These are phyloP conservation scores for Drechslerella coelobrocha DNA, from an alignment of 2,329 filamentous ascomycete genomes.

Conservation along the genomic window DNA sequence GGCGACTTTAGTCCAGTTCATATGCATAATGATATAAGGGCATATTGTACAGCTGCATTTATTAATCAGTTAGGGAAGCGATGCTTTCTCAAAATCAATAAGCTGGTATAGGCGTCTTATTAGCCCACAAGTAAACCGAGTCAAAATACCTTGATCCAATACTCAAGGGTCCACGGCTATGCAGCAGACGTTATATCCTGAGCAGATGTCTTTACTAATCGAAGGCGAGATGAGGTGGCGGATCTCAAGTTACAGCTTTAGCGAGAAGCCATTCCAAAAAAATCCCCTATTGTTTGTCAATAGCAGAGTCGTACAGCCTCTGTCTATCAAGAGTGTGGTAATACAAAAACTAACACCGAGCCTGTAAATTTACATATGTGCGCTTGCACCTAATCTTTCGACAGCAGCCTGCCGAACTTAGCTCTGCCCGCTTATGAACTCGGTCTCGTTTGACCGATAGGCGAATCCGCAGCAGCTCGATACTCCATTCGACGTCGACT, in stretches of 20 bases:
- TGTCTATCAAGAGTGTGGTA: slow-evolving; percentile 28
- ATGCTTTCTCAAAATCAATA: too few relatives aligned
- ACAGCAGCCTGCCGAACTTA: too few relatives aligned
- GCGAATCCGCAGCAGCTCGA: slow-evolving; percentile 5
- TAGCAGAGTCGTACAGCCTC: slow-evolving; percentile 18
- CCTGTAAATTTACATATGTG: neutral
- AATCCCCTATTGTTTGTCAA: too few relatives aligned
- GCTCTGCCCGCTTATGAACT: neutral
- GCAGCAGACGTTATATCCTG: too few relatives aligned
- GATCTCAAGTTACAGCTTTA: slow-evolving; percentile 24
- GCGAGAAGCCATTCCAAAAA: slow-evolving; percentile 26
- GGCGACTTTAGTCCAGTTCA: neutral
- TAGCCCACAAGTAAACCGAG: neutral
- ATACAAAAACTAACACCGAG: slow-evolving; percentile 33
- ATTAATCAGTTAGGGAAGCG: too few relatives aligned
- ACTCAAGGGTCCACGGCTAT: neutral
- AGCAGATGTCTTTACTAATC: slow-evolving; percentile 27
- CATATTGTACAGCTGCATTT: neutral
- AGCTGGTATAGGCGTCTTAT: neutral
- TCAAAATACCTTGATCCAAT: neutral
- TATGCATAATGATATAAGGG: neutral
- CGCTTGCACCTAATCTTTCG: neutral
- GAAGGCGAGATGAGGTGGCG: slow-evolving; percentile 27
- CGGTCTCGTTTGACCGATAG: neutral
- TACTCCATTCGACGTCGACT: neutral